Conservation (phyloP, 192 early-diverging fungal genomes). For the Entophlyctis luteolus region DNA sequence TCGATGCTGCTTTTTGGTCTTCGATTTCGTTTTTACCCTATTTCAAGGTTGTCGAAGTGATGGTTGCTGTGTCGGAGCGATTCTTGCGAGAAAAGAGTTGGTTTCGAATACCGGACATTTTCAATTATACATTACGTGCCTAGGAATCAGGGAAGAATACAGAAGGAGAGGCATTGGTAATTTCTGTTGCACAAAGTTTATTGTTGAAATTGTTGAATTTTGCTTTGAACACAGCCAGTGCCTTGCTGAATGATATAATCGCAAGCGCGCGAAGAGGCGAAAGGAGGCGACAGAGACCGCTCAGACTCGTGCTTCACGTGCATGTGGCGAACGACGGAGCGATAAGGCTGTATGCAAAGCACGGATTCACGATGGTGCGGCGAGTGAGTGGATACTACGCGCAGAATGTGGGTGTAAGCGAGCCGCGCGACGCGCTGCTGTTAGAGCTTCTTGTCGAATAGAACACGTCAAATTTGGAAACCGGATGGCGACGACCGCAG, state of each 20-base stretch:
- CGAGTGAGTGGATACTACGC: conserved; percentile 8
- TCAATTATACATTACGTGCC: conserved; percentile 1
- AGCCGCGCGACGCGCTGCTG: conserved; percentile 12
- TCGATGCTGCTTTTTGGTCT: no score
- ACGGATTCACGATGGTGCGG: conserved; percentile 3
- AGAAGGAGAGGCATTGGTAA: conserved; percentile 2
- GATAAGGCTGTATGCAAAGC: neutral
- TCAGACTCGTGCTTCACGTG: conserved; percentile 2
- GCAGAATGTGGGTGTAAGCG: neutral
- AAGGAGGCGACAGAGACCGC: neutral
- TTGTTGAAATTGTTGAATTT: no score
- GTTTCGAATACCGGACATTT: neutral
- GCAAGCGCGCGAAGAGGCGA: no score
- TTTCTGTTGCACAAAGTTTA: no score
- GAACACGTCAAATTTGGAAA: no score
- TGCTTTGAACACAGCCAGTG: no score
- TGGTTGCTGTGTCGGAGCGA: conserved; percentile 8
- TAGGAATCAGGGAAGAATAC: neutral
- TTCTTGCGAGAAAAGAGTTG: neutral
- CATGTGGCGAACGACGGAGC: conserved; percentile 16
- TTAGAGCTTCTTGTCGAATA: no score
- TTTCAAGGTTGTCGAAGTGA: neutral
- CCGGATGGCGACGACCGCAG: no score
- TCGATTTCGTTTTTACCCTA: no score
- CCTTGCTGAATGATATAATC: no score